These are phyloP conservation scores for Diplodia seriata DNA, from an alignment of 2,329 filamentous ascomycete genomes.

Conservation along the genomic window DNA sequence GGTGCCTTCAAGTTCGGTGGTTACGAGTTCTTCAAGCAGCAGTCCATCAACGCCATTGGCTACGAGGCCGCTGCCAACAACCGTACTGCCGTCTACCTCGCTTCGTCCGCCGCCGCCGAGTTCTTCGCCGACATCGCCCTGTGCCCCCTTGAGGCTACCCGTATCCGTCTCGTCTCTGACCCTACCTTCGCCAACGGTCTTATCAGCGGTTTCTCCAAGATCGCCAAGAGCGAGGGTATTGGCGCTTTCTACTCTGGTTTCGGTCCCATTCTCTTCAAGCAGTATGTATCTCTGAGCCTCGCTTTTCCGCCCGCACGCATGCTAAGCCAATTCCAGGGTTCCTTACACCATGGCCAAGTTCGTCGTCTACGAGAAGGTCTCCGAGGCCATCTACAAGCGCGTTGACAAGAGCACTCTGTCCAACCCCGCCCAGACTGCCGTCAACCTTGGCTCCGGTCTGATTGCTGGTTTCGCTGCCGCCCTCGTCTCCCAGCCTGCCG, in stretches of 20 bases:
- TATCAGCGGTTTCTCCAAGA: conserved; percentile 80
- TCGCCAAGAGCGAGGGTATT: conserved; percentile 80
- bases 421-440: conserved; percentile 73
- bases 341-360: conserved; percentile 97
- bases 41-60: conserved; percentile 80
- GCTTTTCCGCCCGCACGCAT: too few species aligned
- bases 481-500: conserved; percentile 85
- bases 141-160: conserved; percentile 90
- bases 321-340: conserved; percentile 62
- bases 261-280: conserved; percentile 62
- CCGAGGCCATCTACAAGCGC: conserved; percentile 72
- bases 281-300: conserved; percentile 35
- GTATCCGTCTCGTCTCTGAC: conserved; percentile 90
- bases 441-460: conserved; percentile 86
- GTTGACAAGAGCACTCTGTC: conserved; percentile 76
- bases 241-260: conserved; percentile 91
- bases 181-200: conserved; percentile 84
- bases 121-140: conserved; percentile 80
- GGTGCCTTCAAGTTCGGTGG: conserved; percentile 76
- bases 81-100: conserved; percentile 82
- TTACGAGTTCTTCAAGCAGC: conserved; percentile 96
- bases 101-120: conserved; percentile 65
- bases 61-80: conserved; percentile 72
- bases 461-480: conserved; percentile 87
- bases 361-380: conserved; percentile 89